Base-by-base conservation (phyloP, 2,329 filamentous ascomycete genomes). In the Zasmidium angulare region DNA sequence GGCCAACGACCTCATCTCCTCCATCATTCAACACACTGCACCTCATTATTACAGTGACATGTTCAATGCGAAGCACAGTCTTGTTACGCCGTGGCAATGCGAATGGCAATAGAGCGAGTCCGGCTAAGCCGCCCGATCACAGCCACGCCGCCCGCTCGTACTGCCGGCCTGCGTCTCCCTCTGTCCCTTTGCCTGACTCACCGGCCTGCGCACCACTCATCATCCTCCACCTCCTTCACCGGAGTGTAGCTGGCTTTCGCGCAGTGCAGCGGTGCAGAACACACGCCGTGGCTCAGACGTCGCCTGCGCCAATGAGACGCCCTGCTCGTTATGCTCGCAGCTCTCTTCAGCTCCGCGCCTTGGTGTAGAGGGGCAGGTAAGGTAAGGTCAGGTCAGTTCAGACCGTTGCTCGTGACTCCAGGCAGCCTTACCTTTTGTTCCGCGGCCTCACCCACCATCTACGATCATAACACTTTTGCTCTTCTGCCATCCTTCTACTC, bases 261-360 rank as follows among this genome's bases (percentile, higher is more conserved):
- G n/a, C 6, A 24, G 31, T 43, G 51, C 29, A 36, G 36, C n/a
- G 14, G 12, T 17, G 48, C 46, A 50, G 22, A 29, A 49, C 40
- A 51, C 20, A 49, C 52, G 52, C 55, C 26, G 57, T 63, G 57
- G 60, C 60, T 55, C 57, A 63, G 52, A 49, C 50, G 31, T 12
- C 19, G 26, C 40, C 24, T 20, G 21, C 53, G 19, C 61, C 61
- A 63, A 61, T 63, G 55, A 53, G 20, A 50, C 2, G 20, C 26
- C 10, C 19, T 40, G 17, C 22, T 9, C 48, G 46, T 36, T 46
- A 55, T 53, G 50, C 60, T 60, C 48, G n/a, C 10, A 50, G 51
- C 50, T 54, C 29, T 31, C 36, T 43, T 43, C 36, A 43, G 11
- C 36, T 43, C 36, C 36, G 36, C 36, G 36, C 36, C 50, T 40